A percentile compares a stretch with the other conserved stretches of the same genome.
Conservation (phyloP, 805 yeast genomes). For the Ogataea wickerhamii region DNA sequence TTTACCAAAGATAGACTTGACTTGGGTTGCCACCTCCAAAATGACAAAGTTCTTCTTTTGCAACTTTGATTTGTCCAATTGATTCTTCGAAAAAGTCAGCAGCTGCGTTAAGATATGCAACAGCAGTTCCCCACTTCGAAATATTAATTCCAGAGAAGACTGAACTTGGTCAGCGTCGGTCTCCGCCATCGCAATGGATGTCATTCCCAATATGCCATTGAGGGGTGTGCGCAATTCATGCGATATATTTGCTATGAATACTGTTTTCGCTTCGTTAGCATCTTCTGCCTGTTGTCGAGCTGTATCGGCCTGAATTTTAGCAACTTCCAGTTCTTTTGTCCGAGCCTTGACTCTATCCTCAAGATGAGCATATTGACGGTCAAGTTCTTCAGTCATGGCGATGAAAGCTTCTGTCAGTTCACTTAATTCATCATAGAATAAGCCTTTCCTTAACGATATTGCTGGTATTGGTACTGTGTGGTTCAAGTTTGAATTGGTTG, state of each 20-base stretch:
- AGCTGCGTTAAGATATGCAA: constrained; percentile 87
- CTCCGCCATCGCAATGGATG: constrained; percentile 90
- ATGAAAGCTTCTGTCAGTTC: constrained; percentile 88
- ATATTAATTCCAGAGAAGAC: constrained; percentile 74
- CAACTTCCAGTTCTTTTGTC: constrained; percentile 83
- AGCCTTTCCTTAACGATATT: constrained; percentile 30
- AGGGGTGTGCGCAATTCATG: constrained; percentile 94
- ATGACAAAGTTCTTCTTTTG: constrained; percentile 81
- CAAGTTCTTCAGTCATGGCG: constrained; percentile 84
- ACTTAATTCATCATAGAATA: constrained; percentile 79
- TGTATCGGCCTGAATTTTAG: constrained; percentile 68
- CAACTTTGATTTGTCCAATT: constrained; percentile 74
- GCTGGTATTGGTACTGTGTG: constrained; percentile 20
- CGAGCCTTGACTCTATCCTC: constrained; percentile 87
- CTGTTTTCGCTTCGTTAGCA: constrained; percentile 96
- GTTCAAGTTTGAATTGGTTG: constrained; percentile 1
- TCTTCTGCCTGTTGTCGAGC: constrained; percentile 53
- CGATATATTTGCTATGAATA: constrained; percentile 86
- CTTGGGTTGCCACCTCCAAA: constrained; percentile 78
- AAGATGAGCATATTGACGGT: constrained; percentile 74
- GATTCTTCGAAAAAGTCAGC: constrained; percentile 88
- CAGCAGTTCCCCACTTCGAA: constrained; percentile 86
- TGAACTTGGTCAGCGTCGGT: constrained; percentile 62
- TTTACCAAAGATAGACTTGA: constrained; percentile 79
- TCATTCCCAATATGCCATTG: constrained; percentile 95